Conservation (phyloP, 192 early-diverging fungal species). For the Coemansia sp. region DNA sequence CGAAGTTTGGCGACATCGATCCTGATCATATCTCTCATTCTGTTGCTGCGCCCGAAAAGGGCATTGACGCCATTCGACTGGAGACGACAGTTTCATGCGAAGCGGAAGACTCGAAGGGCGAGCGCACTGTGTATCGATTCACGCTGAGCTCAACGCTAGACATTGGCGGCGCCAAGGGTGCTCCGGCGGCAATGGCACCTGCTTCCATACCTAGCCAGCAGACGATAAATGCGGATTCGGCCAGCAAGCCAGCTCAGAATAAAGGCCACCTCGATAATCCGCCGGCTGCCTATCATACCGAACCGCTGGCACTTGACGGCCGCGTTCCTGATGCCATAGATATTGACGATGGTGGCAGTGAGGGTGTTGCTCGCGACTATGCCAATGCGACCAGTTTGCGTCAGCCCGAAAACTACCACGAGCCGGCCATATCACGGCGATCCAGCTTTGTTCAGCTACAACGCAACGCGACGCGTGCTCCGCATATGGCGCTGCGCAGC, state of each 20-base stretch:
- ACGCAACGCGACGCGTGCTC: conserved; percentile 14
- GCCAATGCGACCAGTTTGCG: conserved; percentile 14
- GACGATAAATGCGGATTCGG: neutral
- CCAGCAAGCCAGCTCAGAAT: neutral
- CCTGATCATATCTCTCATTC: conserved; percentile 25
- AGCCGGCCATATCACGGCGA: conserved; percentile 40
- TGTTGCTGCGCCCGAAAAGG: conserved; percentile 19
- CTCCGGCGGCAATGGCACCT: conserved; percentile 1
- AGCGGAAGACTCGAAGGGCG: conserved; percentile 44
- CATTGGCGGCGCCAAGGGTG: conserved; percentile 27
- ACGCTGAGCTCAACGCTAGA: conserved; percentile 51
- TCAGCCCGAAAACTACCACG: conserved; percentile 44
- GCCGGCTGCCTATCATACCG: neutral
- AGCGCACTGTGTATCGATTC: conserved; percentile 49
- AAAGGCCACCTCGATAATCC: neutral
- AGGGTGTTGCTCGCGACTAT: neutral
- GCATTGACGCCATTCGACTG: conserved; percentile 45
- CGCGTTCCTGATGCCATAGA: neutral
- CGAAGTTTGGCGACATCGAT: conserved; percentile 13
- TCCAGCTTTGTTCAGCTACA: conserved; percentile 48
- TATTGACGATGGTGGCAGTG: neutral
- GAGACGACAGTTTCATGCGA: conserved; percentile 51
- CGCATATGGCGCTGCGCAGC: conserved; percentile 9
- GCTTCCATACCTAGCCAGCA: neutral
- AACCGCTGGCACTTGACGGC: neutral